Base-by-base conservation (phyloP, 2,329 filamentous ascomycete genomes). In the Fusarium anguioides region DNA sequence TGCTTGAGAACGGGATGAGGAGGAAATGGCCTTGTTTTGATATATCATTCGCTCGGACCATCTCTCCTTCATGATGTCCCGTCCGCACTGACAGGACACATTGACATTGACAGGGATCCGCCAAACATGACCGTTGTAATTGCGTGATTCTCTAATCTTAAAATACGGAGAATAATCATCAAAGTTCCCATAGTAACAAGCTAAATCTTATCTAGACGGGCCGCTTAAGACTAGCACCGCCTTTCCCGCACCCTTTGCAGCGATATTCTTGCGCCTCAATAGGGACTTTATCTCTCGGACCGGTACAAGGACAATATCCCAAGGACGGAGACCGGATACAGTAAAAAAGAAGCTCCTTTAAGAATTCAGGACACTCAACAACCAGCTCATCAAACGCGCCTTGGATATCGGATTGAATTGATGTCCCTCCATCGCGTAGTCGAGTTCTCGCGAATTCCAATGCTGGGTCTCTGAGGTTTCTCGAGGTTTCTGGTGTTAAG, bases 281-380 rank as follows among this genome's bases (percentile, higher is more conserved):
- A 1, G 57, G 18, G 3, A 60, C 57, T 10, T 23, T 52, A 0
- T 60, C 23, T 4, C 8, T 37, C 0, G 55, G 23, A 2, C 57
- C 57, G 4, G 44, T 60, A 9, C 57, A 60, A 1, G 45, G 45
- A 2, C 55, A 60, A 0, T 60, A 60, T 0, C 57, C 57, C 20
- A 60, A 18, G 4, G 23, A 21, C 0, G 55, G 45, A 33, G 46
- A 31, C 0, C 60, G 55, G 15, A 26, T 11, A 3, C 40, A 44
- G 3, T 42, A 60, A 4, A 53, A 21, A 0, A 60, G 6, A 3
- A 70, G 48, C 17, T 70, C 67, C 5, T 47, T 68, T 0, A 57
- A n/a, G 7, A 70, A 70, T 0, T 59, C 55, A 0, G 66, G 59
- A 15, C 35, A 62, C 3, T 54, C 48, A 1, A 35, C 6, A 3